Base-by-base conservation (phyloP, 1,284 basidiomycete species). In the Cerrena zonata region DNA sequence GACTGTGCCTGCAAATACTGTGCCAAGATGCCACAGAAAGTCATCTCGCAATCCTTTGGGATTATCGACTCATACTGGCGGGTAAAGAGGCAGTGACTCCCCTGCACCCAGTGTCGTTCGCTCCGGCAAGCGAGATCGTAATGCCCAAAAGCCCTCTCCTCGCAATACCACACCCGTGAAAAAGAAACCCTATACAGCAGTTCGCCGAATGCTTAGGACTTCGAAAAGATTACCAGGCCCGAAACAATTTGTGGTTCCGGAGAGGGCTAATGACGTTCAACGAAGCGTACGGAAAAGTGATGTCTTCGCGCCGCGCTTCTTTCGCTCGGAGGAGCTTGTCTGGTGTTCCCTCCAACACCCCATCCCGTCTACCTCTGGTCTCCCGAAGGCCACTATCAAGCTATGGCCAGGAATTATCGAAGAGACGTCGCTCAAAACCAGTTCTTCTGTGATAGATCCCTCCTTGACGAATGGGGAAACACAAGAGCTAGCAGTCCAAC, bases 1-100 rank as follows among this genome's bases (percentile, higher is more conserved):
- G 76, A 76, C 36, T 92, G 89, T 61, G 65, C 69, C 23, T 92
- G 89, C 73, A 90, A 90, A 63, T 91, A 91, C 62, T 91, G 89
- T 64, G 69, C 77, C 37, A 82, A 80, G 56, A 77, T 77, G 56
- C 69, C 79, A 0, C 89, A 92, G 64, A 75, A 74, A 34, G 77
- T 81, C 55, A 82, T 91, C 51, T 84, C 84, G 4, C 70, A 75
- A 5, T 69, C 71, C 11, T 74, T 88, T 68, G 78, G 79, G 18
- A 59, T 61, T 12, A n/a, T n/a, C n/a, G n/a, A n/a, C n/a, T n/a
- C n/a, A n/a, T n/a, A n/a, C 60, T 61, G 19, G 4, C 25, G 3
- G 22, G 37, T 5, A 15, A 15, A 24, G 18, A 18, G 18, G 15
- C 15, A 19, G 23, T 26, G 45, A 15, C 25, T 50, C 48, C 5